Evolutionary conservation across 2,329 filamentous ascomycete genomes (phyloP).

Genomic region (Pyrenophora seminiperda): DNA sequence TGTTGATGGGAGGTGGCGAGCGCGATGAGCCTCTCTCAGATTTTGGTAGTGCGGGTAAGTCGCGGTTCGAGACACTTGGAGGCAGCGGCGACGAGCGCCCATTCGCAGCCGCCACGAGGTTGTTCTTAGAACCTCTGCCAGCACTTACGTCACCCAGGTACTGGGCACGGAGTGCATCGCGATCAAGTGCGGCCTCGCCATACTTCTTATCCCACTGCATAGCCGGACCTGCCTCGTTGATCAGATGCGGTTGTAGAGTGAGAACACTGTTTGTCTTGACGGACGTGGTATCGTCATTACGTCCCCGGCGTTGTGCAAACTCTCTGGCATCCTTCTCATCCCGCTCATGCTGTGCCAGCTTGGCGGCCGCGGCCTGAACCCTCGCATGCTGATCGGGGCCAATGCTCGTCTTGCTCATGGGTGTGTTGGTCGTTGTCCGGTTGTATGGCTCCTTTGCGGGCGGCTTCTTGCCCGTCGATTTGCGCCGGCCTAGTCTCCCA

Average conservation of each 20-base stretch:
- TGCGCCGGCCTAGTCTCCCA: slow-evolving; percentile 66
- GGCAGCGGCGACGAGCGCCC: slow-evolving; percentile 37
- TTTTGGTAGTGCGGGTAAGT: slow-evolving; percentile 51
- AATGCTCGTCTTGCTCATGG: slow-evolving; percentile 79
- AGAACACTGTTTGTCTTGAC: slow-evolving; percentile 87
- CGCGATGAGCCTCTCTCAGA: slow-evolving; percentile 34
- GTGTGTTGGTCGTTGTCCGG: slow-evolving; percentile 55
- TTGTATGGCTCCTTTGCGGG: slow-evolving; percentile 58
- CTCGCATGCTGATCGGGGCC: slow-evolving; percentile 89
- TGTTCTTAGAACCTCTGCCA: slow-evolving; percentile 67
- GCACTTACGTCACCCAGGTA: slow-evolving; percentile 77
- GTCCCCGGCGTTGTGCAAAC: slow-evolving; percentile 60
- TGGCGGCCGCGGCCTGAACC: slow-evolving; percentile 88
- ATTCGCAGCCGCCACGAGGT: slow-evolving; percentile 45
- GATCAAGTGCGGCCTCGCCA: slow-evolving; percentile 88
- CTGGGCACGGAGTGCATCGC: slow-evolving; percentile 80
- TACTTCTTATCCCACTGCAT: slow-evolving; percentile 98
- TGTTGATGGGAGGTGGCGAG: slow-evolving; percentile 34
- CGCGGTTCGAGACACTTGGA: slow-evolving; percentile 41
- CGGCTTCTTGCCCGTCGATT: slow-evolving; percentile 51
- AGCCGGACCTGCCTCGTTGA: slow-evolving; percentile 86
- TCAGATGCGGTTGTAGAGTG: slow-evolving; percentile 81
- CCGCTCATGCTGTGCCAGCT: slow-evolving; percentile 73
- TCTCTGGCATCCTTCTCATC: slow-evolving; percentile 60
- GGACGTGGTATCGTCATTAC: slow-evolving; percentile 58